A percentile compares a stretch with the other conserved stretches of the same genome.
phyloP scores from a whole-genome alignment of 208 protist genomes.

The Endotrypanum monterogeii region DNA sequence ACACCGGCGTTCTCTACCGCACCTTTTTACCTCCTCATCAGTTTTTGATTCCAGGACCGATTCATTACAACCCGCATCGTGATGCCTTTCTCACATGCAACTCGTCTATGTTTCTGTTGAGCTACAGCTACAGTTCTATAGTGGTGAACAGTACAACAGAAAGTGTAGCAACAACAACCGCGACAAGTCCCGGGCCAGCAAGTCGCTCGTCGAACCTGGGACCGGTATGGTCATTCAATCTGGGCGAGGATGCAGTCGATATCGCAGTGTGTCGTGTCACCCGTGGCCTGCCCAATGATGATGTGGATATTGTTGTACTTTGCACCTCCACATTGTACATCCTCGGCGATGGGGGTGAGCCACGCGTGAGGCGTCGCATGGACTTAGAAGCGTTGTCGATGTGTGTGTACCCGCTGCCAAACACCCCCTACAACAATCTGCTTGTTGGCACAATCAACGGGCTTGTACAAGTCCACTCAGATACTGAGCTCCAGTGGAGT shows the following conservation, averaged over 20 bases:
- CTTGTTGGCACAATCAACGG: slow-evolving; percentile 78
- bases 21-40: slow-evolving; percentile 72
- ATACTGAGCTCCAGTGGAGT: slow-evolving; percentile 89
- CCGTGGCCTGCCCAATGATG: slow-evolving; percentile 33
- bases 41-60: slow-evolving; percentile 79
- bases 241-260: slow-evolving; percentile 87
- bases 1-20: slow-evolving; percentile 75
- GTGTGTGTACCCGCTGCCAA: slow-evolving; percentile 61
- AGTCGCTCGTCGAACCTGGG: slow-evolving; percentile 18
- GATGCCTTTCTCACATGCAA: slow-evolving; percentile 84
- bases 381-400: slow-evolving; percentile 73
- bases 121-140: slow-evolving; percentile 78
- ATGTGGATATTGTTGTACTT: slow-evolving; percentile 82
- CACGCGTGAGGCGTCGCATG: slow-evolving; percentile 56
- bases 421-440: slow-evolving; percentile 67
- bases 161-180: slow-evolving; percentile 5
- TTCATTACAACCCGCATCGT: slow-evolving; percentile 55
- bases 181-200: not conserved
- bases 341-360: slow-evolving; percentile 51
- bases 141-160: slow-evolving; percentile 33
- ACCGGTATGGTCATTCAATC: slow-evolving; percentile 72
- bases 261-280: slow-evolving; percentile 71
- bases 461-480: slow-evolving; percentile 83
- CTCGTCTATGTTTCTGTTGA: slow-evolving; percentile 78
- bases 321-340: slow-evolving; percentile 80